Evolutionary conservation across 164 flowering plant genomes (phyloP).

Genomic region (Chloranthus sessilifolius): DNA sequence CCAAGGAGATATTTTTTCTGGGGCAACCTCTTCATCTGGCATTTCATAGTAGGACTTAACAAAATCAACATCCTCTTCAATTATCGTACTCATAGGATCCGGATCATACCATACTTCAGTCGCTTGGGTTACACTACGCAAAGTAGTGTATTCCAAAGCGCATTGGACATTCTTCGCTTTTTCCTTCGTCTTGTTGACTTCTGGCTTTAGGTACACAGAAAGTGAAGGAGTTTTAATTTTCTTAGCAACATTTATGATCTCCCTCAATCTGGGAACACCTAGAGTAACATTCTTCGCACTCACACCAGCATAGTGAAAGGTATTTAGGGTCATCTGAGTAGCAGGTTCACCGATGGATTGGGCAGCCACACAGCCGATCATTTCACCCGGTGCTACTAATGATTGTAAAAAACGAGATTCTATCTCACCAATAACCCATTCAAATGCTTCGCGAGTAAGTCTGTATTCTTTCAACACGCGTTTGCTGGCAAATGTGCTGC

Average conservation of each 20-base stretch:
- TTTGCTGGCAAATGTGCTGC: constrained; percentile 93
- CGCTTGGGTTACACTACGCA: constrained; percentile 96
- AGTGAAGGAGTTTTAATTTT: constrained; percentile 97
- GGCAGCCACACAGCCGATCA: constrained; percentile 99
- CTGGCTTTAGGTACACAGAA: constrained; percentile 85
- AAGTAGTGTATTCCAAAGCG: constrained; percentile 89
- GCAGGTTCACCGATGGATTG: constrained; percentile 99
- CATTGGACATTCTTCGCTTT: constrained; percentile 95
- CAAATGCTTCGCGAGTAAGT: constrained; percentile 92
- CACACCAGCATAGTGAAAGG: constrained; percentile 99
- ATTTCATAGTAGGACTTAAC: constrained; percentile 96
- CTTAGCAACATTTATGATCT: constrained; percentile 97
- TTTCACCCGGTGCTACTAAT: constrained; percentile 97
- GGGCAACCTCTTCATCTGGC: constrained; percentile 97
- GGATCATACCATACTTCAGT: constrained; percentile 99
- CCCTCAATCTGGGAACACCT: constrained; percentile 96
- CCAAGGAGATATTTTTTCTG: constrained; percentile 98
- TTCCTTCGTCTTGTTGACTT: constrained; percentile 73
- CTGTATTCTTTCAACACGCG: constrained; percentile 89
- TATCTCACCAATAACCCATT: constrained; percentile 98
- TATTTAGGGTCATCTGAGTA: constrained; percentile 96
- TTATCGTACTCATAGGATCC: constrained; percentile 94
- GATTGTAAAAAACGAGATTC: constrained; percentile 95
- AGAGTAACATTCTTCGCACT: constrained; percentile 99
- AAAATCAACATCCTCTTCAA: constrained; percentile 92